Percentiles rank a stretch among this genome's conserved stretches.
Evolutionary conservation across 352 stramenopile genomes (phyloP).

Genomic region (Phytophthora citrophthora): DNA sequence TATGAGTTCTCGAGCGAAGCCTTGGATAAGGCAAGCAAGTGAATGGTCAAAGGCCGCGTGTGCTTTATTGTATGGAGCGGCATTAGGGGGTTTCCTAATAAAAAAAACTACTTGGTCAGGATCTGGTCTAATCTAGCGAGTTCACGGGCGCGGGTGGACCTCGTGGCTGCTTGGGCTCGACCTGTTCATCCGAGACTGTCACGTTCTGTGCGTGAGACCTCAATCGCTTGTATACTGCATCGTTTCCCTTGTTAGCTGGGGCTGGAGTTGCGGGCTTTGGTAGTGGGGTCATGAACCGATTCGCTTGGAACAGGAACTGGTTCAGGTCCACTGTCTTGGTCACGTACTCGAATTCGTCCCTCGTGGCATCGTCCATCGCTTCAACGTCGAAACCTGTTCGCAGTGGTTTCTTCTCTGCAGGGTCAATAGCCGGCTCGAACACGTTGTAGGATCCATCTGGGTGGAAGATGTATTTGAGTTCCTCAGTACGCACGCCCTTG

Average conservation of each 20-base stretch:
- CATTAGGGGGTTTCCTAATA: constrained; percentile 22
- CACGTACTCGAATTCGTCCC: constrained; percentile 55
- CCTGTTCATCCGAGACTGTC: constrained; percentile 20
- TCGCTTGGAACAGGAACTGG: constrained; percentile 74
- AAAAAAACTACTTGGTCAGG: constrained; percentile 29
- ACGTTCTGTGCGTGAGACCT: constrained; percentile 21
- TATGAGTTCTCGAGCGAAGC: constrained; percentile 5
- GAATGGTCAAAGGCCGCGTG: constrained; percentile 22
- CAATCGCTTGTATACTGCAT: constrained; percentile 10
- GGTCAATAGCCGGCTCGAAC: constrained; percentile 57
- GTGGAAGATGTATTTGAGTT: constrained; percentile 80
- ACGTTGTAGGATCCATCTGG: constrained; percentile 71
- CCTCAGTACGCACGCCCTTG: constrained; percentile 68
- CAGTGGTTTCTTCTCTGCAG: constrained; percentile 57
- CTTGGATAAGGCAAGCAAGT: constrained; percentile 15
- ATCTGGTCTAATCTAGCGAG: constrained; percentile 34
- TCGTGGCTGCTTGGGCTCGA: constrained; percentile 25
- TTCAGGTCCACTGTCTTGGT: constrained; percentile 70
- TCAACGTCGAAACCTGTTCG: constrained; percentile 66
- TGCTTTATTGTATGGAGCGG: constrained; percentile 27
- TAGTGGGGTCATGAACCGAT: constrained; percentile 59
- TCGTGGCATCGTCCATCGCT: constrained; percentile 58
- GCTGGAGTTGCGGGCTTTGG: neutral
- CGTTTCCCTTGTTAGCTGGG: neutral
- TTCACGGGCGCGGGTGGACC: constrained; percentile 27